These are phyloP conservation scores for Neurospora hispaniola DNA, from an alignment of 495 filamentous ascomycete species.

Conservation along the genomic window DNA sequence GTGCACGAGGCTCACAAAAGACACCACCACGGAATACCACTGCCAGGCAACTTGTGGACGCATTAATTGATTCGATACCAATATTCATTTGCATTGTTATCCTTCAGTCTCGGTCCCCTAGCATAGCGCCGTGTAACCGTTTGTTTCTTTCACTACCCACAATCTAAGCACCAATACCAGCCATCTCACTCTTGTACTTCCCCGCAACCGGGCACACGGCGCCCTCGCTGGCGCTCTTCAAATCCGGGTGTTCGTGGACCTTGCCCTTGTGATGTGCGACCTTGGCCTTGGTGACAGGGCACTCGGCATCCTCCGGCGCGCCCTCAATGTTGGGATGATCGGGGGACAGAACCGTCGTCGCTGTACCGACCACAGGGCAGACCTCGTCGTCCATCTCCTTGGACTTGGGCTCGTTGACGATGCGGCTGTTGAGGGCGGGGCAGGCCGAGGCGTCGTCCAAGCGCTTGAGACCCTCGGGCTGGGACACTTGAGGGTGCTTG, in stretches of 20 bases:
- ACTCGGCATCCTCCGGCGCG: conserved; percentile 32
- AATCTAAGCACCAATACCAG: background rate
- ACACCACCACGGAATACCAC: too few species aligned
- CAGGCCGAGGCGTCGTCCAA: conserved; percentile 32
- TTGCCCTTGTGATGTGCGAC: conserved; percentile 14
- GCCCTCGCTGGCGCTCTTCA: conserved; percentile 15
- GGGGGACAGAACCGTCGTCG: conserved; percentile 34
- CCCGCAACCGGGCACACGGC: conserved; percentile 35
- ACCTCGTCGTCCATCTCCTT: conserved; percentile 36
- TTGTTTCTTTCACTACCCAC: background rate
- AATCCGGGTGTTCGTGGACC: conserved; percentile 28
- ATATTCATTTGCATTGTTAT: background rate
- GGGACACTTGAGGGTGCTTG: conserved; percentile 30
- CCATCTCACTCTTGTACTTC: background rate
- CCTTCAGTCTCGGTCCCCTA: background rate
- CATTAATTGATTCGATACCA: background rate
- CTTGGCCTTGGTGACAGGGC: conserved; percentile 38
- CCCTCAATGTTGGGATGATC: conserved; percentile 33
- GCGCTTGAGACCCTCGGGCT: conserved; percentile 17
- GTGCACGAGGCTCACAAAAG: too few species aligned
- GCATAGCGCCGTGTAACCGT: background rate
- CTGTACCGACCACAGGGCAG: conserved; percentile 37
- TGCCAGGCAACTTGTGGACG: background rate
- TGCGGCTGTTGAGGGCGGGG: conserved; percentile 24
- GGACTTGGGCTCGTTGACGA: conserved; percentile 33